Percentiles rank a stretch among this genome's conserved stretches.
These are phyloP conservation scores for Lanmaoa pseudosensibilis DNA, from an alignment of 768 basidiomycete species.

Conservation along the genomic window DNA sequence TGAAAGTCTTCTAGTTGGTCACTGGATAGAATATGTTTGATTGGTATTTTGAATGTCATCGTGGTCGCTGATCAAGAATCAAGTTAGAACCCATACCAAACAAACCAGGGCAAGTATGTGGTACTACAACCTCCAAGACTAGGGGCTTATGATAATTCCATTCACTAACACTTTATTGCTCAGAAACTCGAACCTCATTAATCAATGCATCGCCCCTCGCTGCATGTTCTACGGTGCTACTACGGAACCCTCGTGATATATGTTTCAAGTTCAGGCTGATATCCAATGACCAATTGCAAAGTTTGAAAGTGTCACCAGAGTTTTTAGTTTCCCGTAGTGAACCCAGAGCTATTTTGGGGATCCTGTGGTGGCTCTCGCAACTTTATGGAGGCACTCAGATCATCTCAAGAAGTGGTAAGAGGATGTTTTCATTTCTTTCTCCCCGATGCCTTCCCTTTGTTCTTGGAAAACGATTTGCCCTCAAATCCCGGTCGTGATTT, in stretches of 20 bases:
- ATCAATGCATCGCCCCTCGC: not conserved
- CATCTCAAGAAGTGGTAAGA: not conserved
- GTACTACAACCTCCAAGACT: not conserved
- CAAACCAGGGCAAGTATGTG: too few relatives aligned
- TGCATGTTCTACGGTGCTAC: too few relatives aligned
- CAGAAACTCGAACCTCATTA: not conserved
- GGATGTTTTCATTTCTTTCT: slow-evolving; percentile 21
- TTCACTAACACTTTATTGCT: not conserved
- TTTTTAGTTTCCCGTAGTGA: not conserved
- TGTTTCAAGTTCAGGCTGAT: not conserved
- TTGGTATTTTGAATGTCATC: slow-evolving; percentile 49
- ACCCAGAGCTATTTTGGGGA: not conserved
- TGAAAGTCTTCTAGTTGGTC: slow-evolving; percentile 85
- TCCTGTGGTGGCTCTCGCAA: not conserved
- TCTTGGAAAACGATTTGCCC: slow-evolving; percentile 74
- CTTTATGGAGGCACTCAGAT: not conserved
- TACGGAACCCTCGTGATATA: not conserved
- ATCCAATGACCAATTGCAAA: not conserved
- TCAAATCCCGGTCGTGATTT: slow-evolving; percentile 85
- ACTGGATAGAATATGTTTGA: slow-evolving; percentile 73
- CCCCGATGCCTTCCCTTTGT: slow-evolving; percentile 34
- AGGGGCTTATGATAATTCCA: too few relatives aligned
- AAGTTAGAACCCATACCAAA: not conserved
- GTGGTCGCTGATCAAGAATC: slow-evolving; percentile 17
- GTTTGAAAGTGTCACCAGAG: not conserved